These are phyloP conservation scores for Amylostereum areolatum DNA, from an alignment of 1,284 basidiomycete genomes.

Conservation along the genomic window DNA sequence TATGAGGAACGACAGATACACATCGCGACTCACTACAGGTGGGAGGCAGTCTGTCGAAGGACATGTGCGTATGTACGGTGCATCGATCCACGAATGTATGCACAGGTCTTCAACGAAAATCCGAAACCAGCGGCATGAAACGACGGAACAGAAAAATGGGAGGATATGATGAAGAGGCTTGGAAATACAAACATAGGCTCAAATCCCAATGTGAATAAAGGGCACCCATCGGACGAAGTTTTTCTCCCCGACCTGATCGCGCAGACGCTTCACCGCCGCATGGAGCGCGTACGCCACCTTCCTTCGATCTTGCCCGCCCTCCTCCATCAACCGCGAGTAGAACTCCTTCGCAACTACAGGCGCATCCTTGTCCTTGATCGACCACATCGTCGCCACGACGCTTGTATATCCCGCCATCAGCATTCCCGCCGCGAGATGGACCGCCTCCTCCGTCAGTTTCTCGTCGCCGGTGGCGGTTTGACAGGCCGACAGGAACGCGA, in stretches of 20 bases:
- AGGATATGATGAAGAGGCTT: too few species aligned
- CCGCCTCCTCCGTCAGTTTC: conserved; percentile 14
- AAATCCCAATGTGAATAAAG: background rate
- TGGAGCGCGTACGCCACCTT: conserved; percentile 1
- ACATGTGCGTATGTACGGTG: too few species aligned
- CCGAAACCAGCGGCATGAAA: too few species aligned
- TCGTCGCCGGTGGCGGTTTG: conserved; percentile 18
- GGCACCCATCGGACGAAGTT: background rate
- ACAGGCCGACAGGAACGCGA: conserved; percentile 22
- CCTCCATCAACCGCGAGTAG: conserved; percentile 3
- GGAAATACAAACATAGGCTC: background rate
- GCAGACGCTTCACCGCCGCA: background rate
- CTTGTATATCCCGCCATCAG: conserved; percentile 16
- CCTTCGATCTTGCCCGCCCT: background rate
- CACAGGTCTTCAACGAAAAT: too few species aligned
- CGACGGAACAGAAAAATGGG: too few species aligned
- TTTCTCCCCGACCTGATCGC: background rate
- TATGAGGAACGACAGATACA: too few species aligned
- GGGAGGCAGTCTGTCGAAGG: too few species aligned
- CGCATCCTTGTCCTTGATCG: conserved; percentile 12
- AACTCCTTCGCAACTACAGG: conserved; percentile 10
- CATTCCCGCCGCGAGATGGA: conserved; percentile 21
- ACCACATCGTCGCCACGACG: conserved; percentile 21
- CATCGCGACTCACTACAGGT: too few species aligned
- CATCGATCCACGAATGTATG: too few species aligned